Conservation (phyloP, 208 protist species). For the Polymyxa betae region DNA sequence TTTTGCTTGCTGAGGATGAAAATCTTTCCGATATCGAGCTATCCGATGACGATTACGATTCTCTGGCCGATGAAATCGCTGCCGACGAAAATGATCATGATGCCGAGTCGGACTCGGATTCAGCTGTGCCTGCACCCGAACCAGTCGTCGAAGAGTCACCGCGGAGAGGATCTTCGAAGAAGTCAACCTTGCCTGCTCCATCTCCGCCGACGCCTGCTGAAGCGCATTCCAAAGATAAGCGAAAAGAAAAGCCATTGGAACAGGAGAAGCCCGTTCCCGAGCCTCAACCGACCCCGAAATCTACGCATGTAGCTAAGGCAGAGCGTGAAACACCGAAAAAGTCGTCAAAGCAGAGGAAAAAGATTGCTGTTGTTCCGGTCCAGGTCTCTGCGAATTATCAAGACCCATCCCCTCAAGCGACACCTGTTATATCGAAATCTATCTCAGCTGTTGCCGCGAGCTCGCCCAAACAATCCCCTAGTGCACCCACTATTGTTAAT, state of each 20-base stretch:
- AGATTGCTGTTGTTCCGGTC: slow-evolving; percentile 16
- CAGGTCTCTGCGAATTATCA: slow-evolving; percentile 52
- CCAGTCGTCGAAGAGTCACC: background rate
- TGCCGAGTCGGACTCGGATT: background rate
- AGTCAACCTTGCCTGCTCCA: background rate
- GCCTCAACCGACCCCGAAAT: background rate
- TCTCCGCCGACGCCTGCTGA: background rate
- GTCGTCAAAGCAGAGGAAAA: background rate
- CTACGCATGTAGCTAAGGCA: background rate
- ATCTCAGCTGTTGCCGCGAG: background rate
- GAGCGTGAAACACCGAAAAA: slow-evolving; percentile 37
- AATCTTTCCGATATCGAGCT: background rate
- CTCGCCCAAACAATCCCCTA: slow-evolving; percentile 30
- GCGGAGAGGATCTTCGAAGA: background rate
- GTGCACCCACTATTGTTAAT: background rate
- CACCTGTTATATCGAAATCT: background rate
- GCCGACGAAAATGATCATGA: slow-evolving; percentile 22
- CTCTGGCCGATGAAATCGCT: background rate
- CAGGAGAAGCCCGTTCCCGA: background rate
- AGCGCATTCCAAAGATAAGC: background rate
- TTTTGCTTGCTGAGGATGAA: background rate
- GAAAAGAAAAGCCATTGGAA: background rate
- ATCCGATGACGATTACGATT: slow-evolving; percentile 13
- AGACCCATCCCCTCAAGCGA: background rate
- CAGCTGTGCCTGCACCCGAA: background rate